phyloP scores from a whole-genome alignment of 2,329 filamentous ascomycete genomes.

The Rugonectria rugulosa region DNA sequence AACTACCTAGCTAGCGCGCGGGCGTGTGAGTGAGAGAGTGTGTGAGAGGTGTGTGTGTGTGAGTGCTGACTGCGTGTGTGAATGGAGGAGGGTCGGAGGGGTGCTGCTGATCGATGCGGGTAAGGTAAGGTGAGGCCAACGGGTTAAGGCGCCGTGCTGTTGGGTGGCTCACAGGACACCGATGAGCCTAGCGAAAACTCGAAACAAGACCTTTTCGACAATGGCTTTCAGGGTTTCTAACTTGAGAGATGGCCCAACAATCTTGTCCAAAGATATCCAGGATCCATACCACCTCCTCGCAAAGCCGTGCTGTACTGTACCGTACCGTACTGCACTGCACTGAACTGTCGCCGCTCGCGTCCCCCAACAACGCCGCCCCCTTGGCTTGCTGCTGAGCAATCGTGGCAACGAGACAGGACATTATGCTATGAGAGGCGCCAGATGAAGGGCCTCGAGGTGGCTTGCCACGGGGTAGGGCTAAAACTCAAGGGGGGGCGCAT shows the following conservation, averaged over 20 bases:
- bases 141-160: conserved; percentile 23
- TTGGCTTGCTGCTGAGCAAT: conserved; percentile 29
- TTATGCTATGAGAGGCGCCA: conserved; percentile 22
- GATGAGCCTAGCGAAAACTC: conserved; percentile 10
- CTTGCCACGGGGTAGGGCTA: conserved; percentile 36
- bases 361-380: conserved; percentile 14
- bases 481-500: conserved; percentile 22
- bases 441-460: conserved; percentile 39
- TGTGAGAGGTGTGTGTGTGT: conserved; percentile 15
- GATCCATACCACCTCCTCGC: too few relatives aligned
- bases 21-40: conserved; percentile 17
- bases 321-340: too few relatives aligned
- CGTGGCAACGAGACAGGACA: conserved; percentile 29
- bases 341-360: conserved; percentile 35
- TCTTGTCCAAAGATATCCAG: too few relatives aligned
- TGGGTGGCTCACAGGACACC: conserved; percentile 34
- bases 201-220: conserved; percentile 26
- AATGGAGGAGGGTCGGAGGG: conserved; percentile 6
- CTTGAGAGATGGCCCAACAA: too few relatives aligned
- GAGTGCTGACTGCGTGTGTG: neutral
- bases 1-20: conserved; percentile 15
- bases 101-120: conserved; percentile 16
- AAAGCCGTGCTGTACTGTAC: too few relatives aligned
- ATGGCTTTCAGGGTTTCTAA: conserved; percentile 33
- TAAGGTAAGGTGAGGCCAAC: conserved; percentile 37